phyloP scores from a whole-genome alignment of 2,329 filamentous ascomycete species.

The Ceratocystis variospora region DNA sequence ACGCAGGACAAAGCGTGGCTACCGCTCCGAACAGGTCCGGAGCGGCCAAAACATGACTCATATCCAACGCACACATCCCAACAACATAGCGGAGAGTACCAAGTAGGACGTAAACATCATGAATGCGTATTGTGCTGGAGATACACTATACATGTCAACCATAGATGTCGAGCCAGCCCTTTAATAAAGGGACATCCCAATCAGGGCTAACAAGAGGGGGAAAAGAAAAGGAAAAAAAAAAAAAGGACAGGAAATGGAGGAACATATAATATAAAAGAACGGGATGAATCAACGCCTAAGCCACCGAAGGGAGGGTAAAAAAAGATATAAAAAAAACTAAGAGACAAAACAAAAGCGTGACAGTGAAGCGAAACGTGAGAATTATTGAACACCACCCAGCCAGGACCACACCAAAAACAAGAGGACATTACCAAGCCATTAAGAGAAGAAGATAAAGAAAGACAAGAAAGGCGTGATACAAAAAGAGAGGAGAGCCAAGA shows the following conservation, averaged over 20 bases:
- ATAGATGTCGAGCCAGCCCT: background rate
- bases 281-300: slow-evolving; percentile 18
- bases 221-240: background rate
- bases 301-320: slow-evolving; percentile 11
- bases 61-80: background rate
- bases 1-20: background rate
- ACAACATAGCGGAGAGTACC: background rate
- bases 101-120: background rate
- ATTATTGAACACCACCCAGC: slow-evolving; percentile 6
- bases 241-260: slow-evolving; percentile 12
- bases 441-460: slow-evolving; percentile 3
- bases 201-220: background rate
- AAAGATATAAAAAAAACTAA: slow-evolving; percentile 1
- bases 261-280: slow-evolving; percentile 21
- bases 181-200: background rate
- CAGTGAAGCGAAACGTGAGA: slow-evolving; percentile 11
- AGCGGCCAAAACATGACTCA: background rate
- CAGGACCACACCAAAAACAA: slow-evolving; percentile 8
- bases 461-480: slow-evolving; percentile 30
- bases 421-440: slow-evolving; percentile 14
- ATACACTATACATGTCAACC: background rate
- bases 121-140: background rate
- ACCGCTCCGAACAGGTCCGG: background rate
- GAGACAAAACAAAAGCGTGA: slow-evolving; percentile 7
- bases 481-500: slow-evolving; percentile 27